Evolutionary conservation across 257 asterid species (phyloP).

Genomic region (Scutellaria minor): DNA sequence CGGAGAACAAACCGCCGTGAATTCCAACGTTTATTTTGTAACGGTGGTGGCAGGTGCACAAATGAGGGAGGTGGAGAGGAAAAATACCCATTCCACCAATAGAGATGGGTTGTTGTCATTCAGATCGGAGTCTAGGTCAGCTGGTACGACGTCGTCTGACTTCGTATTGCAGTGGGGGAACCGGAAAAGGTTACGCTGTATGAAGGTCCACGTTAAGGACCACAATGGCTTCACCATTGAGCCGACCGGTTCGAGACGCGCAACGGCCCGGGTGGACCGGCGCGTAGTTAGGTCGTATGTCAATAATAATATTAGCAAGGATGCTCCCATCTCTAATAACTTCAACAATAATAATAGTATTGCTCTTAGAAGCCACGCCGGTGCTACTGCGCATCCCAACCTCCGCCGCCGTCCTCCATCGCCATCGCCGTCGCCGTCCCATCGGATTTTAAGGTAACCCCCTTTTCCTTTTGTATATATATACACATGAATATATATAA

Average conservation of each 20-base stretch:
- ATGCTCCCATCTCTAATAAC: slow-evolving; percentile 39
- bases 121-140: slow-evolving; percentile 59
- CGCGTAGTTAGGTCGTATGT: slow-evolving; percentile 66
- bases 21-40: background rate
- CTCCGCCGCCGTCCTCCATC: slow-evolving; percentile 74
- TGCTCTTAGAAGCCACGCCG: slow-evolving; percentile 21
- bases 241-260: slow-evolving; percentile 52
- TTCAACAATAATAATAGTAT: slow-evolving; percentile 10
- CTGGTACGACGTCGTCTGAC: slow-evolving; percentile 59
- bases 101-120: slow-evolving; percentile 48
- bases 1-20: slow-evolving; percentile 38
- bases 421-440: slow-evolving; percentile 65
- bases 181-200: slow-evolving; percentile 74
- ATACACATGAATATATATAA: background rate
- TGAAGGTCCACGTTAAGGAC: slow-evolving; percentile 68
- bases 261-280: slow-evolving; percentile 60
- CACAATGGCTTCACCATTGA: slow-evolving; percentile 35
- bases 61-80: slow-evolving; percentile 61
- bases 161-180: slow-evolving; percentile 89
- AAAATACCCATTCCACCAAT: slow-evolving; percentile 39
- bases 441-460: slow-evolving; percentile 56
- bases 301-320: slow-evolving; percentile 32
- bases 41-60: slow-evolving; percentile 38
- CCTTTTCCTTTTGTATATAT: background rate
- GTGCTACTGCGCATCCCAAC: slow-evolving; percentile 43